Conservation (phyloP, 1,139 yeast genomes). For the Scheffersomyces titani region DNA sequence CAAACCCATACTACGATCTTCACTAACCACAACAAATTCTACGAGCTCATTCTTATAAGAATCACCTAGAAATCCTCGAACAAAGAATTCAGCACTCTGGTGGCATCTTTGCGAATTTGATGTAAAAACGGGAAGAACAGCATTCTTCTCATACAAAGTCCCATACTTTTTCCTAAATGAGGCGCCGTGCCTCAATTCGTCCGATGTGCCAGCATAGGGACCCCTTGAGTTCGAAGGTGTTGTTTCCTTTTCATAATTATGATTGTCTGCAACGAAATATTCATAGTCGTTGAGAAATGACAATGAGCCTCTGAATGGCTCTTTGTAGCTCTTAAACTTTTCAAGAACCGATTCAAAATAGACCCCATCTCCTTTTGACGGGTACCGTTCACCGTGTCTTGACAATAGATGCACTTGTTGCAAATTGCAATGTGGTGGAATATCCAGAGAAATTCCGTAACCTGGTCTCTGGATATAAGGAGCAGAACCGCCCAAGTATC, state of each 20-base stretch:
- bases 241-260: constrained; percentile 25
- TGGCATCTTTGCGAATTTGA: constrained; percentile 17
- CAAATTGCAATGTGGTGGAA: constrained; percentile 31
- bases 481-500: constrained; percentile 36
- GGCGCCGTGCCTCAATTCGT: constrained; percentile 17
- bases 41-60: constrained; percentile 12
- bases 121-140: constrained; percentile 18
- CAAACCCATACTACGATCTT: constrained; percentile 17
- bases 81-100: constrained; percentile 17
- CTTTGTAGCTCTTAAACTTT: constrained; percentile 19
- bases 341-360: constrained; percentile 22
- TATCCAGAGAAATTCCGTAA: constrained; percentile 33
- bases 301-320: constrained; percentile 14
- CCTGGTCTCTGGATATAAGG: constrained; percentile 40
- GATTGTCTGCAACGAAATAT: constrained; percentile 12
- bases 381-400: constrained; percentile 43
- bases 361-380: constrained; percentile 26
- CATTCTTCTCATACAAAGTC: constrained; percentile 13
- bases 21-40: constrained; percentile 10
- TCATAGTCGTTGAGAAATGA: constrained; percentile 11
- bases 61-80: constrained; percentile 28
- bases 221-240: constrained; percentile 28
- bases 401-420: constrained; percentile 37
- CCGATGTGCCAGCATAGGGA: constrained; percentile 24
- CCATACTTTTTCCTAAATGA: constrained; percentile 16